Conservation (phyloP, 2,329 filamentous ascomycete species). For the Helicocarpus griseus region DNA sequence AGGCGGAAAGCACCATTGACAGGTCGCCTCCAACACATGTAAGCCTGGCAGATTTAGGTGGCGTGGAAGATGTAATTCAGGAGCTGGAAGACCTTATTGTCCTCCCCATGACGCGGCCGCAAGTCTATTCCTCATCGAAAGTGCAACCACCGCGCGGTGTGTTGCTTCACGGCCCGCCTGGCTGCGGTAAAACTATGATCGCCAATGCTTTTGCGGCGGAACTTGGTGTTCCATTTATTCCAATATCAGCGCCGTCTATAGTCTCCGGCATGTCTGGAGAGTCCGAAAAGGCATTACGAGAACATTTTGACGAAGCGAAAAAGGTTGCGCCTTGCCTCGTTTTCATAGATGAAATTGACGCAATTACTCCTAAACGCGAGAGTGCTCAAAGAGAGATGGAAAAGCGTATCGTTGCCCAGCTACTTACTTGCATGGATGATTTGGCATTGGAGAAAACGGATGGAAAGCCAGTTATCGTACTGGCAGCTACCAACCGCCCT, state of each 20-base stretch:
- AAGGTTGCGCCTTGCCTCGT: slow-evolving; percentile 77
- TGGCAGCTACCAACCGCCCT: slow-evolving; percentile 82
- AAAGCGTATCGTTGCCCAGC: slow-evolving; percentile 71
- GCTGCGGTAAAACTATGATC: slow-evolving; percentile 79
- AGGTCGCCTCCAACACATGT: slow-evolving; percentile 57
- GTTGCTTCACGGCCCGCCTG: slow-evolving; percentile 71
- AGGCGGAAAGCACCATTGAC: slow-evolving; percentile 48
- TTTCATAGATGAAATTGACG: slow-evolving; percentile 88
- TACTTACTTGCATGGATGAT: slow-evolving; percentile 79
- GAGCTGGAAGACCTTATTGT: slow-evolving; percentile 63
- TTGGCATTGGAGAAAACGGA: slow-evolving; percentile 61
- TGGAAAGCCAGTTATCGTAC: slow-evolving; percentile 72
- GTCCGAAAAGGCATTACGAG: slow-evolving; percentile 75
- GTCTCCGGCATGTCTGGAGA: slow-evolving; percentile 83
- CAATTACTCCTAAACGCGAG: slow-evolving; percentile 78
- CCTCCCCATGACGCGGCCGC: slow-evolving; percentile 59
- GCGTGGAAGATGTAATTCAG: slow-evolving; percentile 61
- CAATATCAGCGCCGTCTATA: slow-evolving; percentile 71
- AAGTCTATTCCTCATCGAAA: slow-evolving; percentile 55
- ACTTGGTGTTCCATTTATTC: slow-evolving; percentile 66
- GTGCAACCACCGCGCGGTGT: slow-evolving; percentile 65
- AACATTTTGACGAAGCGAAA: slow-evolving; percentile 81
- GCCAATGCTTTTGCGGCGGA: slow-evolving; percentile 69
- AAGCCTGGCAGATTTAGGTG: slow-evolving; percentile 62
- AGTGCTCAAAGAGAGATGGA: slow-evolving; percentile 82